Base-by-base conservation (phyloP, 73 alveolate genomes). In the Stentor roeselii region DNA sequence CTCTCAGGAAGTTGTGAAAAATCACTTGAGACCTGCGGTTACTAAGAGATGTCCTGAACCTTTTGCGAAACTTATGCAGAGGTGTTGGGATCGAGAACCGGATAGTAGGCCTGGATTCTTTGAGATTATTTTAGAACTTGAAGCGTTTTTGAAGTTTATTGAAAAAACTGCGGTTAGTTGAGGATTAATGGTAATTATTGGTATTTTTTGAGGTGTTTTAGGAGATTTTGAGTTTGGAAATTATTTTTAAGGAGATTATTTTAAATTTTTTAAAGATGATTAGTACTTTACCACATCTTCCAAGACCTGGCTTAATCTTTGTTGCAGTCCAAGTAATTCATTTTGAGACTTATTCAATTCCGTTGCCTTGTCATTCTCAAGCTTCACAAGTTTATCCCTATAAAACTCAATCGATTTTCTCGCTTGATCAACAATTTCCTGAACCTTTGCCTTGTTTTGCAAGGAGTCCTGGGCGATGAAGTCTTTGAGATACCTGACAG, bases 41-140 rank as follows among this genome's bases (percentile, higher is more conserved):
- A 90, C 95, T 14, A 96, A 97, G 86, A 95, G 93, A 78, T 97
- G 95, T 75, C 99, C 99, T 15, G 96, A 91, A 42, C 95, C 93
- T 78, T 96, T 97, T 86, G 86, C 92, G 0, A 97, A 95, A 78
- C 84, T 97, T 42, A 96, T 96, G 95, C 86, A 90, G 74, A 75
- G 93, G 74, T 96, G 99, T 83, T 97, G 99, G 99, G 99, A 95
- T 86, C 93, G 88, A 60, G 95, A 95, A 61, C 98, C 99, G 27
- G 95, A 91, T 36, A 89, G 89, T 85, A 94, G 99, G 90, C 99
- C 99, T 3, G 86, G 91, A 74, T 97, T 97, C 87, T 85, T 90
- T 21, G 97, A 94, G 50, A 95, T 95, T 59, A 94, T 97, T 42
- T 89, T 78, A 60, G 97, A 88, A 76, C 89, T 97, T 36, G 99